A percentile compares a stretch with the other conserved stretches of the same genome.
Evolutionary conservation across 2,329 filamentous ascomycete species (phyloP).

Genomic region (Alternaria atra): DNA sequence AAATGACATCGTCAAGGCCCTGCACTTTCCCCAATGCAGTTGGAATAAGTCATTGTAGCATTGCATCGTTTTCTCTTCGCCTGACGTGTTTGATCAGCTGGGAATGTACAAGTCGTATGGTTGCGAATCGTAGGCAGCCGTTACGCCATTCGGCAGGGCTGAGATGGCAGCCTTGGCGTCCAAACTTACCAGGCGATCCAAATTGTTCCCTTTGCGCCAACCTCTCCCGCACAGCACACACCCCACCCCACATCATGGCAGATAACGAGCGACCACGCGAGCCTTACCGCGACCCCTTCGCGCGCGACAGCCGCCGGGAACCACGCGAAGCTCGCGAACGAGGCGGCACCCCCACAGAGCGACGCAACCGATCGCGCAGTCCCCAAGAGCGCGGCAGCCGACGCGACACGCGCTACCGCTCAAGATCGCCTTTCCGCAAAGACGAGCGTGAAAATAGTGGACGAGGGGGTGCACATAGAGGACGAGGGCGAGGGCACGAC

Average conservation of each 20-base stretch:
- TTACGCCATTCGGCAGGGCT: background rate
- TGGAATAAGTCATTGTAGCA: no score
- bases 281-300: constrained; percentile 16
- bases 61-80: background rate
- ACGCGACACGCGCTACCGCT: constrained; percentile 37
- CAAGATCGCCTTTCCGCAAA: constrained; percentile 38
- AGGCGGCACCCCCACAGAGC: constrained; percentile 35
- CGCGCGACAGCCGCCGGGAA: constrained; percentile 35
- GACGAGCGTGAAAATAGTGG: constrained; percentile 31
- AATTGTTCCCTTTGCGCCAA: constrained; percentile 10
- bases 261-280: constrained; percentile 39
- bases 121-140: no score
- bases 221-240: background rate
- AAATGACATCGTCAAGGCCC: background rate
- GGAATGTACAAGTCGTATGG: no score
- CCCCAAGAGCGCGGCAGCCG: constrained; percentile 42
- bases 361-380: constrained; percentile 47
- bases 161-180: constrained; percentile 16
- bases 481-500: constrained; percentile 17
- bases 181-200: constrained; percentile 4
- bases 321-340: constrained; percentile 30
- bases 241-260: constrained; percentile 26
- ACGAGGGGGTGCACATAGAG: constrained; percentile 16
- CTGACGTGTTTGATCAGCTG: background rate
- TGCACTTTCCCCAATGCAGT: no score